Conservation (phyloP, 1,284 basidiomycete genomes). For the Ceraceosorus bombacis region DNA sequence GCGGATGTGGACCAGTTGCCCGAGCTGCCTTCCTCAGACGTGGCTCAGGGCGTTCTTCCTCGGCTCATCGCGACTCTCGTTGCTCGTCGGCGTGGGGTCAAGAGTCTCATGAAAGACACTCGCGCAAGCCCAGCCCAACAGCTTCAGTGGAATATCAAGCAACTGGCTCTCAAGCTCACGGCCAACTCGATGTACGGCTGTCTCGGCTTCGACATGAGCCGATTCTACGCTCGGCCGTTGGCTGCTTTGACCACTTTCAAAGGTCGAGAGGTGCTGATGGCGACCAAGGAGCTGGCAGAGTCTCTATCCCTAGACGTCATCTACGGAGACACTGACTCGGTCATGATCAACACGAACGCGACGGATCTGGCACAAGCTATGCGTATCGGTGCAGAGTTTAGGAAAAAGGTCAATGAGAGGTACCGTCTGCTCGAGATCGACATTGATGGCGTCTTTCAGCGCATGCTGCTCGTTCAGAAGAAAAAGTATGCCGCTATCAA, state of each 20-base stretch:
- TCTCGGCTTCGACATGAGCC: slow-evolving; percentile 91
- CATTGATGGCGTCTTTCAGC: slow-evolving; percentile 86
- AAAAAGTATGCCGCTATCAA: slow-evolving; percentile 99
- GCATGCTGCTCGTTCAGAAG: slow-evolving; percentile 88
- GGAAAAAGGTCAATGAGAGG: slow-evolving; percentile 88
- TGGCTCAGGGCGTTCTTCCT: slow-evolving; percentile 80
- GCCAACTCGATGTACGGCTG: slow-evolving; percentile 99
- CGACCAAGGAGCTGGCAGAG: slow-evolving; percentile 87
- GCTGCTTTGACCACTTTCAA: slow-evolving; percentile 96
- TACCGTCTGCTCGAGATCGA: slow-evolving; percentile 96
- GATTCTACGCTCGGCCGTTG: slow-evolving; percentile 93
- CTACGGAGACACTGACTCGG: slow-evolving; percentile 97
- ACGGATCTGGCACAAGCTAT: slow-evolving; percentile 78
- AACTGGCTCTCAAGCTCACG: slow-evolving; percentile 92
- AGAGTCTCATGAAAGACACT: slow-evolving; percentile 89
- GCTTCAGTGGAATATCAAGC: slow-evolving; percentile 89
- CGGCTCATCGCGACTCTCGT: slow-evolving; percentile 92
- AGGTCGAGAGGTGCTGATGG: slow-evolving; percentile 91
- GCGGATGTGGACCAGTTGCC: slow-evolving; percentile 68
- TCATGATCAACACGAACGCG: slow-evolving; percentile 95
- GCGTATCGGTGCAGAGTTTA: slow-evolving; percentile 84
- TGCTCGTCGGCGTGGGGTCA: slow-evolving; percentile 78
- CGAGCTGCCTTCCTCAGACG: slow-evolving; percentile 68
- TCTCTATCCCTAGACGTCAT: slow-evolving; percentile 84
- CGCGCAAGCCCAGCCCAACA: slow-evolving; percentile 66